Evolutionary conservation across 768 basidiomycete genomes (phyloP).

Genomic region (Suillus americanus): DNA sequence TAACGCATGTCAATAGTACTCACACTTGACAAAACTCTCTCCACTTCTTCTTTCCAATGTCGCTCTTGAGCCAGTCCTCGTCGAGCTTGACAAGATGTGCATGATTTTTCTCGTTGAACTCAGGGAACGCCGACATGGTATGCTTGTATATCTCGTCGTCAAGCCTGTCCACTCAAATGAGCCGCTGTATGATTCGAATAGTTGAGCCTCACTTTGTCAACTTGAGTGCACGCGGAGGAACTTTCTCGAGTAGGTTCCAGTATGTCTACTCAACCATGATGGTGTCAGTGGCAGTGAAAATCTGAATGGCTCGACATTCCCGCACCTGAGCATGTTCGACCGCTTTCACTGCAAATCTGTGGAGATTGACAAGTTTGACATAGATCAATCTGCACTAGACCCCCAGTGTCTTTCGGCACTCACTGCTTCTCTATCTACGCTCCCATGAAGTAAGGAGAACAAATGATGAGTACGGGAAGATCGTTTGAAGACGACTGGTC

Average conservation of each 20-base stretch:
- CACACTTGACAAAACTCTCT: conserved; percentile 38
- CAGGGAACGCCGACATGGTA: conserved; percentile 77
- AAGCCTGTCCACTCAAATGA: conserved; percentile 43
- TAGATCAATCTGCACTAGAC: conserved; percentile 11
- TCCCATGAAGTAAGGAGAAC: neutral
- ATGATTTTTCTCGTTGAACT: conserved; percentile 54
- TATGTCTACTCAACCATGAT: conserved; percentile 63
- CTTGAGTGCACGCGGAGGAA: conserved; percentile 71
- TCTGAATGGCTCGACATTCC: conserved; percentile 9
- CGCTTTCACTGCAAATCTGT: conserved; percentile 65
- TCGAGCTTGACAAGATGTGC: conserved; percentile 59
- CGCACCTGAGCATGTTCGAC: conserved; percentile 94
- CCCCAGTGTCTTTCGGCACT: conserved; percentile 30
- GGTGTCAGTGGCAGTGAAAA: conserved; percentile 5
- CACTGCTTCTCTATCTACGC: conserved; percentile 94
- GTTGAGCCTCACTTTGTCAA: conserved; percentile 69
- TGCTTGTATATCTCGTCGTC: conserved; percentile 93
- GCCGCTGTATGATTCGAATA: conserved; percentile 12
- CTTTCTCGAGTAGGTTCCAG: conserved; percentile 87
- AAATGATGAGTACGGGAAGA: neutral
- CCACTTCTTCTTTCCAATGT: conserved; percentile 88
- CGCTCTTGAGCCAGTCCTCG: conserved; percentile 92
- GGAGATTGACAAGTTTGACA: conserved; percentile 8
- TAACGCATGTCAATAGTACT: neutral
- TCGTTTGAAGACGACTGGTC: neutral